Conservation (phyloP, 352 stramenopile genomes). For the Phytophthora cryptogea region DNA sequence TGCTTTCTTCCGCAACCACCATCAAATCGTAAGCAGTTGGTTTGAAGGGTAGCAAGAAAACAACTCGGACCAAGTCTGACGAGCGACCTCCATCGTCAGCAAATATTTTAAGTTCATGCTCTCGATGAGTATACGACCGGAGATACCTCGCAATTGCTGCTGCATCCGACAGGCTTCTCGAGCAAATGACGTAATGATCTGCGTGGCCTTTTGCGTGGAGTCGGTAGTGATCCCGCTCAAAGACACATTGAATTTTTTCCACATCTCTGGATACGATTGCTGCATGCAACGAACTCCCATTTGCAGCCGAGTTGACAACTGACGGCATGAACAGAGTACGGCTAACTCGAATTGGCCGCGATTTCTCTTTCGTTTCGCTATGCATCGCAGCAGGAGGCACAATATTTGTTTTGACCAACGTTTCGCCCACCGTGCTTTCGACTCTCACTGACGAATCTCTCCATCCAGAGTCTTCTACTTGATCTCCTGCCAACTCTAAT, state of each 20-base stretch:
- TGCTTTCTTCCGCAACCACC: constrained; percentile 16
- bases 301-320: constrained; percentile 5
- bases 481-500: constrained; percentile 19
- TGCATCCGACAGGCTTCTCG: constrained; percentile 27
- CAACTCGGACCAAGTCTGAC: constrained; percentile 5
- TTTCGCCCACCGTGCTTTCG: constrained; percentile 11
- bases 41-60: constrained; percentile 29
- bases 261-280: constrained; percentile 23
- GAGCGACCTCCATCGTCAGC: background rate
- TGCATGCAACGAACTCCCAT: constrained; percentile 18
- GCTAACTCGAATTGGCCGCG: constrained; percentile 6
- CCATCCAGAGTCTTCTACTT: constrained; percentile 8
- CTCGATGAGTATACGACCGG: constrained; percentile 15
- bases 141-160: constrained; percentile 26
- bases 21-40: constrained; percentile 35
- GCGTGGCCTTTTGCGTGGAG: constrained; percentile 21
- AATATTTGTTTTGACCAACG: background rate
- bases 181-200: constrained; percentile 44
- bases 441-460: background rate
- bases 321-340: constrained; percentile 19
- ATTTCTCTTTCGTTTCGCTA: constrained; percentile 1
- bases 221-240: constrained; percentile 39
- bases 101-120: constrained; percentile 7
- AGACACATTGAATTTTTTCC: constrained; percentile 26
- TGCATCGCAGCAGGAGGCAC: background rate